Evolutionary conservation across 495 filamentous ascomycete species (phyloP), one percentile per base, ranked within the genome.

Genomic region (Aspergillus ellipticus): DNA sequence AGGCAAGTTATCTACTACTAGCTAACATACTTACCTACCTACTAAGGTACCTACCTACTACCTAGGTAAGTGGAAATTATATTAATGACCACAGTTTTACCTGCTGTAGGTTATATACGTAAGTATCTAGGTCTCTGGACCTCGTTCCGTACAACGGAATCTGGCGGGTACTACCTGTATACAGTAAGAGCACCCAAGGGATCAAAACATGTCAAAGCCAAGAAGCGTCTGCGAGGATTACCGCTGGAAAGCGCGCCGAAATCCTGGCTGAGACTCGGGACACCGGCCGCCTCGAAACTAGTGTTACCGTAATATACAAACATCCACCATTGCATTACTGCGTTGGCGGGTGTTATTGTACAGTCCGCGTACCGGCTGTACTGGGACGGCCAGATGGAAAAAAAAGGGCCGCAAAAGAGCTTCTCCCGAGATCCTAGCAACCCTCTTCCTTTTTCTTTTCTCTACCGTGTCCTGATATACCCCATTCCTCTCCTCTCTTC

Each of bases 361-460:
- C 61, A 33, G 46, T 59, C 61, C 60, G 56, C 43, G 66, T 73
- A 74, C 70, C 72, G 69, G 69, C 62, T 66, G 69, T 71, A 70
- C 31, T 45, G 54, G 61, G 67, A 72, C 66, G 68, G 69, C 56
- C 65, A 69, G 57, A 70, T 66, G 68, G 69, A 67, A 70, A 70
- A 69, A n/a, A 69, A 63, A 62, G 54, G 64, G 51, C 49, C 57
- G 58, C 57, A 64, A 64, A 67, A 66, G 57, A 64, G 55, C 59
- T 61, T 60, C 57, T 56, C 57, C 57, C 62, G 57, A 51, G 59
- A 37, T 53, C 39, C 65, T 22, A 15, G 21, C 43, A 8, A 8
- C 61, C 66, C 60, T 63, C 59, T 65, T 55, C 59, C 53, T 59
- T 57, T 63, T 59, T 48, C 45, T 48, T 29, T 28, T 29, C 49